phyloP scores from a whole-genome alignment of 768 basidiomycete genomes.

The Podaxis carcinomalis region DNA sequence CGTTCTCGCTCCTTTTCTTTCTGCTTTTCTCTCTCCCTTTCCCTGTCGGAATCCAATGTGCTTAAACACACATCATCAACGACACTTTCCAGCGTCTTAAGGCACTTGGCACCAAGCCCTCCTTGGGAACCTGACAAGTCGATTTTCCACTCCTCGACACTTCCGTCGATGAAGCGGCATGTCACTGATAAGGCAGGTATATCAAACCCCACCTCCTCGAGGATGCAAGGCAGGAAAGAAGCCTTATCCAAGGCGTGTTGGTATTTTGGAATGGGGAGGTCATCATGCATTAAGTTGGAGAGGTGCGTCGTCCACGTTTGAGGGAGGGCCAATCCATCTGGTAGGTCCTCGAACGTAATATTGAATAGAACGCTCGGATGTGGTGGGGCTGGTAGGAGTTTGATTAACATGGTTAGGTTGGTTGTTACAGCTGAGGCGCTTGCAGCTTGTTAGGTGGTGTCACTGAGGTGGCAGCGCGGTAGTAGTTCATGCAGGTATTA shows the following conservation, averaged over 20 bases:
- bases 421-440: neutral
- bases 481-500: slow-evolving; percentile 8
- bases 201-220: slow-evolving; percentile 63
- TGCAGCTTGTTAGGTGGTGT: neutral
- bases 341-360: slow-evolving; percentile 49
- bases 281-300: slow-evolving; percentile 43
- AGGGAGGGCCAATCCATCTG: slow-evolving; percentile 42
- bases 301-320: slow-evolving; percentile 52
- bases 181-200: slow-evolving; percentile 39
- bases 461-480: neutral
- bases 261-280: slow-evolving; percentile 46
- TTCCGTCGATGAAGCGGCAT: slow-evolving; percentile 58
- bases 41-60: slow-evolving; percentile 35
- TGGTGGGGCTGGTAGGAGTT: slow-evolving; percentile 39
- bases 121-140: slow-evolving; percentile 22
- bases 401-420: slow-evolving; percentile 46
- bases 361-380: slow-evolving; percentile 56
- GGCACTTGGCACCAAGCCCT: slow-evolving; percentile 15
- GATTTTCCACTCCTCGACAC: slow-evolving; percentile 38
- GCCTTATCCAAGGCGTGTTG: slow-evolving; percentile 60
- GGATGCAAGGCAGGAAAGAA: slow-evolving; percentile 49
- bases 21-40: slow-evolving; percentile 27
- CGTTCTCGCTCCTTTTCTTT: slow-evolving; percentile 23
- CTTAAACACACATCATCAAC: slow-evolving; percentile 48
- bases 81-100: slow-evolving; percentile 45